Evolutionary conservation across 2,329 filamentous ascomycete genomes (phyloP), one percentile per base, ranked within the genome.

Genomic region (Xylariaceae sp.): DNA sequence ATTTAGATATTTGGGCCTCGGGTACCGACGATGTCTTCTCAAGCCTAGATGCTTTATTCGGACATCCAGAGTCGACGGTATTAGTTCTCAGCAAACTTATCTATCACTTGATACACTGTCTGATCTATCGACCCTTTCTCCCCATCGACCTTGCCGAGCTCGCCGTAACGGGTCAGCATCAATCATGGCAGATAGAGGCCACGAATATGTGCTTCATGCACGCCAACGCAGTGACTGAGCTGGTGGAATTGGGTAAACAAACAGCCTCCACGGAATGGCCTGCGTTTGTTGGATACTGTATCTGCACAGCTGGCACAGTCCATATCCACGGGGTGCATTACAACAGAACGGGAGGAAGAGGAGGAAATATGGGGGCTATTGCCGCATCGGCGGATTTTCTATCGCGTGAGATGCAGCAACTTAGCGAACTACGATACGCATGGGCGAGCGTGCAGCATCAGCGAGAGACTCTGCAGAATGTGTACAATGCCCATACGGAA

Each of bases 101-200:
- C 31, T 95, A 94, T 62, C 90, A 96, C 65, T 77, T 94, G 13
- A 86, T 94, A 42, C 89, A 95, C 70, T 95, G 90, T 64, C 76
- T 96, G 45, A 86, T 95, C 41, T 96, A 95, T 65, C 83, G 90
- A 14, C 90, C 90, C 0, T 96, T 96, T 69, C 75, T 96, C 6
- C 90, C 90, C 0, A 88, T 96, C 56, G 88, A 95, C 67, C 76
- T 95, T 3, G 82, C 87, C 19, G 90, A 95, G 67, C 80, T 96
- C 6, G 83, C 88, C 12, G 88, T 88, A 13, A 87, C 82, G 0
- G 88, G 88, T 1, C 90, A 95, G 63, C 89, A 95, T 60, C 90
- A 95, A 66, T 92, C 89, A 28, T 96, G 90, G 90, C 90, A 95
- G 66, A 93, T 95, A 44, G 89, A 95, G 66, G 89, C 90, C 0